Evolutionary conservation across 352 stramenopile genomes (phyloP).

Genomic region (Phytophthora cactorum): DNA sequence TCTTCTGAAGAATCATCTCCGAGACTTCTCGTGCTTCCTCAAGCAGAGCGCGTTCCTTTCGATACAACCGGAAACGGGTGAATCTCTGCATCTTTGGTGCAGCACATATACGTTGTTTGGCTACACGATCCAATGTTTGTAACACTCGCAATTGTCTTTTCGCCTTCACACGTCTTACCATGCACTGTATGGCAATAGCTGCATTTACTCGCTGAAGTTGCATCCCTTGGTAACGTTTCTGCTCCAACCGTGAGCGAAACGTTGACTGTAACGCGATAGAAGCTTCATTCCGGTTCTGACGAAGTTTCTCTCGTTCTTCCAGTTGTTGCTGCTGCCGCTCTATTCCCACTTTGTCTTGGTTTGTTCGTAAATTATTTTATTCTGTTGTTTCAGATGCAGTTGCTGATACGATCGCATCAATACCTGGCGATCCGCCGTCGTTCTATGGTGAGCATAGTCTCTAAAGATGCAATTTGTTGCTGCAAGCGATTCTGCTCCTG

Average conservation of each 20-base stretch:
- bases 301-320: constrained; percentile 27
- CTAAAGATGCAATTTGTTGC: constrained; percentile 26
- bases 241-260: constrained; percentile 57
- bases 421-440: constrained; percentile 35
- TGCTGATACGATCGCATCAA: constrained; percentile 44
- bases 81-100: constrained; percentile 48
- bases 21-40: constrained; percentile 31
- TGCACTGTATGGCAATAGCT: constrained; percentile 51
- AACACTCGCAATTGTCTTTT: constrained; percentile 20
- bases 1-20: constrained; percentile 61
- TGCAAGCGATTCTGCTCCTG: constrained; percentile 33
- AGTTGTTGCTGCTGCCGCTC: constrained; percentile 47
- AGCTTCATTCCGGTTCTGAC: constrained; percentile 44
- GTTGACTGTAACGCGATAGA: constrained; percentile 72
- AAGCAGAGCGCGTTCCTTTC: constrained; percentile 45
- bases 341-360: constrained; percentile 44
- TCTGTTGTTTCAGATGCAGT: constrained; percentile 54
- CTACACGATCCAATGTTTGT: constrained; percentile 16
- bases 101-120: constrained; percentile 9
- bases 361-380: constrained; percentile 44
- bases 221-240: constrained; percentile 61
- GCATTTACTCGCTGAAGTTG: constrained; percentile 52
- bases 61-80: constrained; percentile 41
- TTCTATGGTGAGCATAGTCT: constrained; percentile 39
- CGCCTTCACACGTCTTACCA: constrained; percentile 28